These are phyloP conservation scores for Mycena indigotica DNA, from an alignment of 768 basidiomycete genomes.

Conservation along the genomic window DNA sequence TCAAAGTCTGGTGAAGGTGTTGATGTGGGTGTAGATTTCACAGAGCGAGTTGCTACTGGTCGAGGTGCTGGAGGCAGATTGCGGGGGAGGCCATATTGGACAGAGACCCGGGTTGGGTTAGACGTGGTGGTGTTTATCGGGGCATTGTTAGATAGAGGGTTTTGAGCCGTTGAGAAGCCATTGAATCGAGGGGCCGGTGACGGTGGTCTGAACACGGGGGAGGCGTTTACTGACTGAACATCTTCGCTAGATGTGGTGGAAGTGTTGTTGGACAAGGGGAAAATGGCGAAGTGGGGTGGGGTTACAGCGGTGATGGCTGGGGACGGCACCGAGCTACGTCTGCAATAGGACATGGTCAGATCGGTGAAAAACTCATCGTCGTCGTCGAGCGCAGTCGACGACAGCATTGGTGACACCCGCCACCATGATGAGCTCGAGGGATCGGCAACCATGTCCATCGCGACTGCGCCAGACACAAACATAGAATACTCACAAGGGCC, in stretches of 20 bases:
- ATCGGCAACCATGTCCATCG: too few species aligned
- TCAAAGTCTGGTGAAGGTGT: conserved; percentile 30
- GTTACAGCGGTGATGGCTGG: conserved; percentile 9
- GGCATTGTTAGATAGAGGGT: conserved; percentile 40
- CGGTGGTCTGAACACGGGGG: conserved; percentile 17
- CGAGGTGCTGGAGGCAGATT: conserved; percentile 50
- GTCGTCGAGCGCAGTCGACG: too few species aligned
- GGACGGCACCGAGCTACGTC: conserved; percentile 20
- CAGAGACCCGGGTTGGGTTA: conserved; percentile 45
- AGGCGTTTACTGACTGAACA: conserved; percentile 16
- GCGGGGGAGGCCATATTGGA: conserved; percentile 58
- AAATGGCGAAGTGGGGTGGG: conserved; percentile 14
- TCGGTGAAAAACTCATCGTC: conserved; percentile 15
- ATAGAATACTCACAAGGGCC: background rate
- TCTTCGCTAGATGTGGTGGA: conserved; percentile 14
- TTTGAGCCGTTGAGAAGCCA: conserved; percentile 26
- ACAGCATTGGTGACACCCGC: too few species aligned
- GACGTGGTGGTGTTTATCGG: conserved; percentile 47
- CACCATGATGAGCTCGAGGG: too few species aligned
- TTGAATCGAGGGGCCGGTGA: conserved; percentile 22
- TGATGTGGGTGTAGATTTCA: conserved; percentile 26
- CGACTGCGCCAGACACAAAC: too few species aligned
- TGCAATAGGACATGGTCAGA: conserved; percentile 19
- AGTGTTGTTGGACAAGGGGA: conserved; percentile 6
- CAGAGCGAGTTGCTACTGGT: conserved; percentile 41